Conservation (phyloP, 2,329 filamentous ascomycete genomes). For the Penicillium sp. region DNA sequence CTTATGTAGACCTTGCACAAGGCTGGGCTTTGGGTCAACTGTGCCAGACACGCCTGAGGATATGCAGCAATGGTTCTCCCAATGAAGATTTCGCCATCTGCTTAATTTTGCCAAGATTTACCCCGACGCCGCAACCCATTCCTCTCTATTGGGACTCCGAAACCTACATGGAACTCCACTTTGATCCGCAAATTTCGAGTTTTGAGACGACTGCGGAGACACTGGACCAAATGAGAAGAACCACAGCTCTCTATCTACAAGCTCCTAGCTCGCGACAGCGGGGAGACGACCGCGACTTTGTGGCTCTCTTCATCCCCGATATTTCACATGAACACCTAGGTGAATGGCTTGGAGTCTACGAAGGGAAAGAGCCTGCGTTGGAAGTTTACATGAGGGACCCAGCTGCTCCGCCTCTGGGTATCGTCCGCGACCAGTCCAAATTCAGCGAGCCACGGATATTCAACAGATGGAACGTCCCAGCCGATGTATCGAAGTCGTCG, state of each 20-base stretch:
- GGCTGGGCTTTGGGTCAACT: slow-evolving; percentile 24
- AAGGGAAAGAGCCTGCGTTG: slow-evolving; percentile 20
- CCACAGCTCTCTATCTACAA: slow-evolving; percentile 28
- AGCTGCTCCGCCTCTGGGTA: slow-evolving; percentile 11
- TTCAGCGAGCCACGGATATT: slow-evolving; percentile 28
- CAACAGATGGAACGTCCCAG: slow-evolving; percentile 22
- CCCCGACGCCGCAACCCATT: slow-evolving; percentile 21
- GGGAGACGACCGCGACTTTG: slow-evolving; percentile 20
- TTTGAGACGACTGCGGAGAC: slow-evolving; percentile 11
- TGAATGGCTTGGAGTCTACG: slow-evolving; percentile 22
- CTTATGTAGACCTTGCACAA: slow-evolving; percentile 28
- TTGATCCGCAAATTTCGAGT: slow-evolving; percentile 13
- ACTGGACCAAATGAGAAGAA: slow-evolving; percentile 34
- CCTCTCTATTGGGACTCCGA: slow-evolving; percentile 31
- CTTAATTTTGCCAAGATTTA: slow-evolving; percentile 18
- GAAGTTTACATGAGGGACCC: slow-evolving; percentile 20
- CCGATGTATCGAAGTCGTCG: not conserved
- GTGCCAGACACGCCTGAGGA: slow-evolving; percentile 22
- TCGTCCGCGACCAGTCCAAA: slow-evolving; percentile 27
- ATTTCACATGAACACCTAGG: slow-evolving; percentile 15
- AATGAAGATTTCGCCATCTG: slow-evolving; percentile 19
- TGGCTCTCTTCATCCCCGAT: slow-evolving; percentile 28
- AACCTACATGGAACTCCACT: slow-evolving; percentile 18
- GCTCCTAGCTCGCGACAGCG: slow-evolving; percentile 15
- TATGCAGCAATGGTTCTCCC: slow-evolving; percentile 14